A percentile compares a stretch with the other conserved stretches of the same genome.
Conservation (phyloP, 176 grass and related monocot species). For the Oryza rufipogon region DNA sequence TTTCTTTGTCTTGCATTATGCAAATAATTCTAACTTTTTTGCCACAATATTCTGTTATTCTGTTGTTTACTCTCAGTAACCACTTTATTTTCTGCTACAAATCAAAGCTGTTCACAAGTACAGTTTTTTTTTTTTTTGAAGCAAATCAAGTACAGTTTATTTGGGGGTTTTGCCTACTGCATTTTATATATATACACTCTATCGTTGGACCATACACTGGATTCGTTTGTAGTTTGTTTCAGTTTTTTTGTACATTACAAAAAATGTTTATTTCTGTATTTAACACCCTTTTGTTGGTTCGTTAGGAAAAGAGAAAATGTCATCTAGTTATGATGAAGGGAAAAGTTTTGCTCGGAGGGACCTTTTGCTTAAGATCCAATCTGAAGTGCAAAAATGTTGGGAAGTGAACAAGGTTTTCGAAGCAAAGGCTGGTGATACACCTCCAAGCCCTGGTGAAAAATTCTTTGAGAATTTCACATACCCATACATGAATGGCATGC, state of each 20-base stretch:
- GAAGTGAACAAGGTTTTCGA: constrained; percentile 62
- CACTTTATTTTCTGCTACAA: not conserved
- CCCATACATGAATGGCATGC: constrained; percentile 84
- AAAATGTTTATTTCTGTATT: not conserved
- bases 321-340: constrained; percentile 41
- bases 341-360: constrained; percentile 55
- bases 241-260: not conserved
- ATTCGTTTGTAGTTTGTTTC: not conserved
- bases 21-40: not conserved
- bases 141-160: not conserved
- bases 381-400: constrained; percentile 44
- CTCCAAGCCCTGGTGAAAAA: constrained; percentile 50
- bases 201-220: not conserved
- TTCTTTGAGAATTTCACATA: constrained; percentile 83
- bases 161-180: not conserved
- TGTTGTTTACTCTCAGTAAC: not conserved
- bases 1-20: not conserved
- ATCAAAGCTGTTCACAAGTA: not conserved
- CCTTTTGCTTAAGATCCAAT: constrained; percentile 53
- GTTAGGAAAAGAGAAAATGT: constrained; percentile 42
- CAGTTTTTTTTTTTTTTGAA: too few species aligned
- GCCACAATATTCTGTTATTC: not conserved
- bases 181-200: not conserved
- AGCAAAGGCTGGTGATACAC: constrained; percentile 34
- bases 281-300: not conserved